These are phyloP conservation scores for Phialemoniopsis sp. DNA, from an alignment of 2,329 filamentous ascomycete species.

Conservation along the genomic window DNA sequence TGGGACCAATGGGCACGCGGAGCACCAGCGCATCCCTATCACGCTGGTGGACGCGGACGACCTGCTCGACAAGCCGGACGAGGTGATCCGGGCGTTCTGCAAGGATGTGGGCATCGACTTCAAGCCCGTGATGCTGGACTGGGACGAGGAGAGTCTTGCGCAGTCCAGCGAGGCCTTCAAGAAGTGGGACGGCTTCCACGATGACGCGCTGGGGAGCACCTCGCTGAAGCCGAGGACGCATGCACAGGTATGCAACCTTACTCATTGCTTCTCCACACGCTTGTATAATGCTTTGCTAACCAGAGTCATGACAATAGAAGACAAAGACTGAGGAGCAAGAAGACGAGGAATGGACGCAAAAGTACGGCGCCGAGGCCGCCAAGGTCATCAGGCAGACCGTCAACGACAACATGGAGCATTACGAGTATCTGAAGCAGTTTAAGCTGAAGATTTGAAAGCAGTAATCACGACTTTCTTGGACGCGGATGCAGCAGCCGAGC, in stretches of 20 bases:
- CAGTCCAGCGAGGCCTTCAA: slow-evolving; percentile 75
- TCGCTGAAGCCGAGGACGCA: slow-evolving; percentile 67
- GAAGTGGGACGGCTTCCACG: slow-evolving; percentile 97
- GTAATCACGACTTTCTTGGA: neutral
- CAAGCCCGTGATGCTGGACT: slow-evolving; percentile 72
- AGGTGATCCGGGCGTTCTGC: slow-evolving; percentile 76
- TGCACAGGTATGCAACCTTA: slow-evolving; percentile 54
- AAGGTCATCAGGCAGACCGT: slow-evolving; percentile 68
- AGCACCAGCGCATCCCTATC: slow-evolving; percentile 50
- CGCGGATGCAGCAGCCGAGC: too few relatives aligned
- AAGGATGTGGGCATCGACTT: slow-evolving; percentile 76
- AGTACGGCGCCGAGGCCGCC: slow-evolving; percentile 69
- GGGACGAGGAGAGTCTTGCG: slow-evolving; percentile 70
- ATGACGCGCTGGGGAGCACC: slow-evolving; percentile 84
- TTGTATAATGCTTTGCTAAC: too few relatives aligned
- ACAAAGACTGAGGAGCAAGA: slow-evolving; percentile 61
- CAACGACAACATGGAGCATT: slow-evolving; percentile 67
- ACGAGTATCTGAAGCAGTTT: slow-evolving; percentile 80
- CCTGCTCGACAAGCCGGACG: slow-evolving; percentile 77
- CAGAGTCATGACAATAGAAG: slow-evolving; percentile 44
- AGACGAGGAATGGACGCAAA: slow-evolving; percentile 67
- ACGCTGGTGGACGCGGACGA: slow-evolving; percentile 94
- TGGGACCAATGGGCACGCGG: slow-evolving; percentile 18
- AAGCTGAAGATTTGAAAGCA: slow-evolving; percentile 52
- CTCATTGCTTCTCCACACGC: too few relatives aligned